Percentiles rank a stretch among this genome's conserved stretches.
These are phyloP conservation scores for Aspergillus persii DNA, from an alignment of 2,329 filamentous ascomycete genomes.

Conservation along the genomic window DNA sequence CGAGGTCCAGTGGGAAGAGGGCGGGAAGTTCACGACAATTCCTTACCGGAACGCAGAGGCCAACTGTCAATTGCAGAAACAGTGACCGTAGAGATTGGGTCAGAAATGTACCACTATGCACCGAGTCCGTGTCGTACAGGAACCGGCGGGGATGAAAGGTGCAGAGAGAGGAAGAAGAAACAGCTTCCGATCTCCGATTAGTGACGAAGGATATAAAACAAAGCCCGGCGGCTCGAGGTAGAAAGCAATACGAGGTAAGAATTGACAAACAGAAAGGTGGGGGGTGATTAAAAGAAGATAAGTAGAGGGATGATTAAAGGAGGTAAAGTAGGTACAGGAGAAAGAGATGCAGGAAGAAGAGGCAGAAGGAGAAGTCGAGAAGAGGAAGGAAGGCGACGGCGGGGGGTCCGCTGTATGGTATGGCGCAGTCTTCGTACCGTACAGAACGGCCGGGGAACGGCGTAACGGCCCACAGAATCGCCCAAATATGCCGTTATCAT, in stretches of 20 bases:
- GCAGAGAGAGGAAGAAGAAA: neutral
- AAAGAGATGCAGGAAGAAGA: conserved; percentile 1
- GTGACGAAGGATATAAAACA: neutral
- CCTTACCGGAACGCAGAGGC: neutral
- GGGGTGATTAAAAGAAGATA: conserved; percentile 4
- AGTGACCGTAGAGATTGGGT: neutral
- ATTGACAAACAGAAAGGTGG: neutral
- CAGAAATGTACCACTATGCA: neutral
- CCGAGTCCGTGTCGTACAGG: neutral
- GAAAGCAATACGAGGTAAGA: neutral
- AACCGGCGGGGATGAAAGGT: neutral
- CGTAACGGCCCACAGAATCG: neutral
- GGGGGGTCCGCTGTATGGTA: neutral
- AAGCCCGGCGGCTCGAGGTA: neutral
- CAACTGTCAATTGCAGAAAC: neutral
- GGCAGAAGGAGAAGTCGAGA: conserved; percentile 3
- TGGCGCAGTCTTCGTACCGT: neutral
- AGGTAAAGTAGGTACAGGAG: conserved; percentile 19
- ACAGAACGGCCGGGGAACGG: neutral
- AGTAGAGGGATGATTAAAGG: conserved; percentile 10
- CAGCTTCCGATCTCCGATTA: conserved; percentile 2
- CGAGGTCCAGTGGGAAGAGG: neutral
- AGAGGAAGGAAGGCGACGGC: conserved; percentile 16
- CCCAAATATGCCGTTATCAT: neutral
- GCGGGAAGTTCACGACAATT: neutral